A percentile compares a stretch with the other conserved stretches of the same genome.
These are phyloP conservation scores for Shiraia bambusicola DNA, from an alignment of 2,329 filamentous ascomycete species.

Conservation along the genomic window DNA sequence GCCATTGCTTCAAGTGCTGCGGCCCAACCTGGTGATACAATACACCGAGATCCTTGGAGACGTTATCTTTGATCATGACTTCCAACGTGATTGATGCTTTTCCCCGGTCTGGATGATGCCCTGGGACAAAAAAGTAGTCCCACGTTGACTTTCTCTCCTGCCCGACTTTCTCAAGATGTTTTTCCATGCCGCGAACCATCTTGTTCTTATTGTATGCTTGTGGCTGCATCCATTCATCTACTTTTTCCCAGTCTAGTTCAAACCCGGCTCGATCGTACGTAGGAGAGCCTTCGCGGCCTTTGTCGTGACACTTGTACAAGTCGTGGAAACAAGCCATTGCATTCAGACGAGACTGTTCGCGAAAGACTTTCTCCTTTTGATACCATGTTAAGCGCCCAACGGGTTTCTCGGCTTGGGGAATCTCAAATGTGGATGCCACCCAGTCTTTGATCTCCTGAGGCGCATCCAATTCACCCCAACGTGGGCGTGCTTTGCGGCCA, in stretches of 20 bases:
- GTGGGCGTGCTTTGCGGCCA: conserved; percentile 1
- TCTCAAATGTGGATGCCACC: conserved; percentile 1
- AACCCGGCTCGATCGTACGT: conserved; percentile 14
- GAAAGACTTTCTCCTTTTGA: neutral
- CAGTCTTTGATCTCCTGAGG: conserved; percentile 1
- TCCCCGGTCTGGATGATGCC: neutral
- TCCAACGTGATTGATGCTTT: neutral
- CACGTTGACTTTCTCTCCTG: conserved; percentile 2
- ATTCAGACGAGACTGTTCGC: neutral
- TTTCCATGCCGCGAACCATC: neutral
- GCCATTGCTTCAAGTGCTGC: conserved; percentile 12
- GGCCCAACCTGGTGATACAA: conserved; percentile 13
- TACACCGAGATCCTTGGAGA: conserved; percentile 15
- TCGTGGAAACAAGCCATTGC: conserved; percentile 5
- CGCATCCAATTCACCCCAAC: neutral
- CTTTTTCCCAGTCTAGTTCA: conserved; percentile 13
- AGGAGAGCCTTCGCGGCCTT: conserved; percentile 9
- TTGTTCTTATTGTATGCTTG: conserved; percentile 1
- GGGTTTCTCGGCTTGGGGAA: conserved; percentile 1
- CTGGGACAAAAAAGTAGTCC: conserved; percentile 7
- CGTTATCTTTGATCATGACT: conserved; percentile 5
- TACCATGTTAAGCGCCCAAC: neutral
- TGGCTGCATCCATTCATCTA: conserved; percentile 8
- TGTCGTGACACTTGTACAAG: conserved; percentile 6
- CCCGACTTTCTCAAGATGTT: neutral